Conservation (phyloP, 139 green algal genomes). For the Spirogloea muscicola region DNA sequence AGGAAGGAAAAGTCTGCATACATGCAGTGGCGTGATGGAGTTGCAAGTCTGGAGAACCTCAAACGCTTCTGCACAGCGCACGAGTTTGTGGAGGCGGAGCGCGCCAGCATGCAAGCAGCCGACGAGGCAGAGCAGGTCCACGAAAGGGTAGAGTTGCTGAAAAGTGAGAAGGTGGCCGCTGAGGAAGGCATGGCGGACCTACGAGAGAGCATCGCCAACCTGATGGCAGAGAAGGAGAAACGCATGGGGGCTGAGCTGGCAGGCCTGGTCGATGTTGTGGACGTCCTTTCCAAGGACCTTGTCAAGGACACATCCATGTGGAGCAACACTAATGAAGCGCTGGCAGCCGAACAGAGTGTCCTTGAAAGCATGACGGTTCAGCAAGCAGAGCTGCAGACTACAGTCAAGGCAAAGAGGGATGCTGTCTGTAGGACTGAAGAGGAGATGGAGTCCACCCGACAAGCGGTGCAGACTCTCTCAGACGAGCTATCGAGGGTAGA, state of each 20-base stretch:
- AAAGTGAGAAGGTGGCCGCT: constrained; percentile 47
- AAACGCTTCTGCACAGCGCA: constrained; percentile 79
- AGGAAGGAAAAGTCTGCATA: constrained; percentile 74
- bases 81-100: constrained; percentile 64
- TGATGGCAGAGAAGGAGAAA: constrained; percentile 61
- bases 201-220: constrained; percentile 49
- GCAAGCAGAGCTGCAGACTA: constrained; percentile 2
- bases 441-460: not conserved
- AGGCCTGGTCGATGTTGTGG: constrained; percentile 52
- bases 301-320: constrained; percentile 42
- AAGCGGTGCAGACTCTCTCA: not conserved
- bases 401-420: not conserved
- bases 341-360: constrained; percentile 26
- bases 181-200: no score
- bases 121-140: no score
- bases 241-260: constrained; percentile 51
- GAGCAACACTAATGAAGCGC: constrained; percentile 48
- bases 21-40: constrained; percentile 60
- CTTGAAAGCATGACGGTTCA: not conserved
- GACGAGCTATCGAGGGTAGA: constrained; percentile 15
- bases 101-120: constrained; percentile 17
- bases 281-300: constrained; percentile 62
- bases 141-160: constrained; percentile 31
- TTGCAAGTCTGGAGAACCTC: constrained; percentile 59
- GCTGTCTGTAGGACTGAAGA: constrained; percentile 10